A percentile compares a stretch with the other conserved stretches of the same genome.
phyloP scores from a whole-genome alignment of 1,284 basidiomycete genomes.

The Moniliophthora roreri region DNA sequence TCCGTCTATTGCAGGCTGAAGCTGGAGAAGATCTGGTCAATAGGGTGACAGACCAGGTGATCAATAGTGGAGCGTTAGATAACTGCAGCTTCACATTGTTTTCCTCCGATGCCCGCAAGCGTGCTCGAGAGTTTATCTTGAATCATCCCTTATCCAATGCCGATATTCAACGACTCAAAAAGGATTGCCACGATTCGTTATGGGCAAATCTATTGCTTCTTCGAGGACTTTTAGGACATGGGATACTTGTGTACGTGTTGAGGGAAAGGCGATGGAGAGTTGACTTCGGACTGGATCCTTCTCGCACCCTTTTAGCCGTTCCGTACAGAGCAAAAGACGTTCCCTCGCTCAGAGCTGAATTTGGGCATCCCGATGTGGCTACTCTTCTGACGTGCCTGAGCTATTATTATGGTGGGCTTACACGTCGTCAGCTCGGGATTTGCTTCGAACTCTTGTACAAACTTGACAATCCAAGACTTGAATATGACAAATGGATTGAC shows the following conservation, averaged over 20 bases:
- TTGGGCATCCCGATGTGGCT: conserved; percentile 54
- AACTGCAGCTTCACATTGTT: too few species aligned
- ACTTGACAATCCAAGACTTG: conserved; percentile 41
- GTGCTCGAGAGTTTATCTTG: background rate
- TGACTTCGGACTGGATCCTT: conserved; percentile 28
- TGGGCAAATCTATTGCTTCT: conserved; percentile 35
- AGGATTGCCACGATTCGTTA: conserved; percentile 13
- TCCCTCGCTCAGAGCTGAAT: conserved; percentile 48
- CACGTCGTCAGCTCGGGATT: conserved; percentile 33
- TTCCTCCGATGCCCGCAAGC: background rate
- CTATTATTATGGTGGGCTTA: conserved; percentile 53
- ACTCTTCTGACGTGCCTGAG: conserved; percentile 48
- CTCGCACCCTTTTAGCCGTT: conserved; percentile 23
- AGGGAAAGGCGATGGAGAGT: conserved; percentile 29
- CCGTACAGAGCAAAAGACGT: conserved; percentile 56
- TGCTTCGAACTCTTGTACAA: conserved; percentile 42
- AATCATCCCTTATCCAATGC: background rate
- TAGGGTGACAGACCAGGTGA: too few species aligned
- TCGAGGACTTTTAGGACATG: conserved; percentile 35
- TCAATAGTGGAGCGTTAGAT: too few species aligned
- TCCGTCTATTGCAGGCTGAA: conserved; percentile 30
- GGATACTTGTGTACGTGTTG: conserved; percentile 26
- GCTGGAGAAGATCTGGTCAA: conserved; percentile 22
- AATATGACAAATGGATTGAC: conserved; percentile 16
- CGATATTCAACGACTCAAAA: conserved; percentile 12